phyloP scores from a whole-genome alignment of 2,329 filamentous ascomycete genomes.

The Endothia cerciana region DNA sequence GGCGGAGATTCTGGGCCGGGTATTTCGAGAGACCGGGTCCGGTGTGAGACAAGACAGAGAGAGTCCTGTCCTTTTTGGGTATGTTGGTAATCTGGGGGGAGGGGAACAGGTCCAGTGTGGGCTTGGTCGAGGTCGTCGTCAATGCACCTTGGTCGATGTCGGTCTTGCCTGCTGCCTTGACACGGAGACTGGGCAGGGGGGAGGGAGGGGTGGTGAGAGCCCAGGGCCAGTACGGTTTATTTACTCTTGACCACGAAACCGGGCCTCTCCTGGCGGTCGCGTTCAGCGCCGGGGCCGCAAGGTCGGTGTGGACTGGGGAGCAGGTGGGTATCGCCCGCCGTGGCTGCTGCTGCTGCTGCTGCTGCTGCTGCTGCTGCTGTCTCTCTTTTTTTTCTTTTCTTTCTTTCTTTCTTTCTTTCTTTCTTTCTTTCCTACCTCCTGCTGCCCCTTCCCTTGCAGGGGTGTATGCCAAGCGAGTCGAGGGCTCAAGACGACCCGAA shows the following conservation, averaged over 20 bases:
- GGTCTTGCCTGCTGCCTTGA: conserved; percentile 13
- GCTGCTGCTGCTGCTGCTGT: conserved; percentile 10
- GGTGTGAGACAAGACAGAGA: not conserved
- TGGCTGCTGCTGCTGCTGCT: conserved; percentile 17
- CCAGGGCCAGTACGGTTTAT: conserved; percentile 10
- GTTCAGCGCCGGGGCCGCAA: conserved; percentile 26
- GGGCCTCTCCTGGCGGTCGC: conserved; percentile 27
- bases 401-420: not conserved
- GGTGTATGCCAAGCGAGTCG: conserved; percentile 23
- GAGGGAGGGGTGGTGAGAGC: conserved; percentile 5
- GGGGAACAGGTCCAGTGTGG: not conserved
- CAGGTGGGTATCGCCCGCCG: conserved; percentile 17
- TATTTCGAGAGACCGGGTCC: not conserved
- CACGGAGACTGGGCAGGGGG: conserved; percentile 9
- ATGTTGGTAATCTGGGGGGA: conserved; percentile 1
- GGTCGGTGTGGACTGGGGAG: conserved; percentile 27
- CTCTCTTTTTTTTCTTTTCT: conserved; percentile 1
- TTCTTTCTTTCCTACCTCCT: not conserved
- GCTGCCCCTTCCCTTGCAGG: conserved; percentile 19
- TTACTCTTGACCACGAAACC: conserved; percentile 4
- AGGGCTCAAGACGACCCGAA: conserved; percentile 17
- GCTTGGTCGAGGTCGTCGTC: conserved; percentile 12
- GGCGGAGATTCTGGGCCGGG: conserved; percentile 8
- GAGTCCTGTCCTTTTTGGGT: conserved; percentile 4
- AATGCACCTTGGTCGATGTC: conserved; percentile 10